Evolutionary conservation across 2,329 filamentous ascomycete genomes (phyloP), one percentile per base, ranked within the genome.

Genomic region (Golovinomyces cichoracearum): DNA sequence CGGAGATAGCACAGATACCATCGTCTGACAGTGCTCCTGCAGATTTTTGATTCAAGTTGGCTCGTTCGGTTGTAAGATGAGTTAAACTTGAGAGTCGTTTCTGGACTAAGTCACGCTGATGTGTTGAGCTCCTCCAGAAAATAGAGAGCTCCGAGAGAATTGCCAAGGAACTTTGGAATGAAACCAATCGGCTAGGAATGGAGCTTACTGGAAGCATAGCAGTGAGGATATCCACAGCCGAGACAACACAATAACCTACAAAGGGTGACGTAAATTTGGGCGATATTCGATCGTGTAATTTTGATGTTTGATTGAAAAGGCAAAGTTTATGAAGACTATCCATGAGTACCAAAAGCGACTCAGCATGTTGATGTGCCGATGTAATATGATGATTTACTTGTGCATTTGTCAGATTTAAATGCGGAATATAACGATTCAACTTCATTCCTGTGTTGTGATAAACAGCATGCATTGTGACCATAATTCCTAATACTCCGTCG

Each of bases 141-240:
- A 61, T 63, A 2, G 68, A 65, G 31, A 80, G 64, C 48, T 73
- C 67, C 15, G 73, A 68, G 17, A 82, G 61, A 12, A 71, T 67
- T 6, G 66, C 64, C 31, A 73, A 61, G 0, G 71, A 71, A 27
- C 68, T 66, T 17, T 64, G 62, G 46, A 80, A 67, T 10, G 69
- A 66, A 9, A 71, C 66, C 33, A 80, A 66, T 23, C 72, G 64
- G 10, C 65, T 63, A 1, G 67, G 59, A 10, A 81, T 58, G 12
- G 69, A 65, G 0, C 66, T 61, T 5, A 77, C 59, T 0, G 66
- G 57, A 1, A 77, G 74, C 4, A 70, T 72, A 0, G 77, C 72
- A 12, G 73, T 73, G 49, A 82, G 65, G 35, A 81, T 72, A 54
- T 84, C 80, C 29, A 78, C 66, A 0, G 78, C 77, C 45, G 75